These are phyloP conservation scores for Linnemannia elongata DNA, from an alignment of 192 early-diverging fungal species.

Conservation along the genomic window DNA sequence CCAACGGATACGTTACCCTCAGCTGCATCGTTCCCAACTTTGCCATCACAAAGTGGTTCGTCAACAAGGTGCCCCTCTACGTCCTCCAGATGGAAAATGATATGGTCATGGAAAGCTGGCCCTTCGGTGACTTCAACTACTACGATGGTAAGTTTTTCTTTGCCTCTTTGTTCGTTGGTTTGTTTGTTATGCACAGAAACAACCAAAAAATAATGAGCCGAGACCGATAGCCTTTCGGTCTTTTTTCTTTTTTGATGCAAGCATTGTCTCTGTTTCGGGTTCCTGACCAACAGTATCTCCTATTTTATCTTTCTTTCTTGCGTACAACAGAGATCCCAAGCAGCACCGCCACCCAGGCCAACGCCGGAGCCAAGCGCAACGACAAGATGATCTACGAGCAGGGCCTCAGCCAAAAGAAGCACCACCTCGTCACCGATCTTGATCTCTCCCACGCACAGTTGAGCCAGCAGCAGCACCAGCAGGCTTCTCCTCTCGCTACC, in stretches of 20 bases:
- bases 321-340: neutral
- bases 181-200: neutral
- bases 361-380: conserved; percentile 21
- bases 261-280: conserved; percentile 1
- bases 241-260: neutral
- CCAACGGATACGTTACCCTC: conserved; percentile 59
- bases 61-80: conserved; percentile 59
- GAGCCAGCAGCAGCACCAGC: neutral
- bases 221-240: neutral
- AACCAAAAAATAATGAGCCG: neutral
- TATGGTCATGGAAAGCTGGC: conserved; percentile 59
- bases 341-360: neutral
- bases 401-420: conserved; percentile 42
- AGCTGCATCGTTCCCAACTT: conserved; percentile 60
- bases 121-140: conserved; percentile 61
- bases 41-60: conserved; percentile 55
- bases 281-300: conserved; percentile 4
- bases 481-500: conserved; percentile 17
- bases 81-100: conserved; percentile 60
- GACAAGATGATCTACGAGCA: conserved; percentile 35
- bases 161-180: neutral
- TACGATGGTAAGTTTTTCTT: conserved; percentile 34
- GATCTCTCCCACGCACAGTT: conserved; percentile 27
- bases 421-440: conserved; percentile 23
- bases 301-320: neutral